phyloP scores from a whole-genome alignment of 345 rosid genomes.

The Pseudoturritis turrita region DNA sequence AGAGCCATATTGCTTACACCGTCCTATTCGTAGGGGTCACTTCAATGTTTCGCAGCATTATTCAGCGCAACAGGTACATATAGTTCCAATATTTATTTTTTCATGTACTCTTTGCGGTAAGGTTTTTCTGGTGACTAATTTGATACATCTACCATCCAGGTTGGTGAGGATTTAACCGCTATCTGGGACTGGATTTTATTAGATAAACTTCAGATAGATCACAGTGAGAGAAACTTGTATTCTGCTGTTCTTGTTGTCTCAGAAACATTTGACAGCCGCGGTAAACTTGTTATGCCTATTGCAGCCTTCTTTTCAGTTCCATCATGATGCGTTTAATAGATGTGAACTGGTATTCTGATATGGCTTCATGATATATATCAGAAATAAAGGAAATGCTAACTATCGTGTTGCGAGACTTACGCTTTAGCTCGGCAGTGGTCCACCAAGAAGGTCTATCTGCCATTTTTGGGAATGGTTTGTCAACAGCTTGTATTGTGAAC shows the following conservation, averaged over 20 bases:
- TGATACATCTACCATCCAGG: slow-evolving; percentile 41
- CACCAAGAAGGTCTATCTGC: slow-evolving; percentile 99
- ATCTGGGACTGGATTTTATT: slow-evolving; percentile 88
- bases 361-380: slow-evolving; percentile 34
- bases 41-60: slow-evolving; percentile 77
- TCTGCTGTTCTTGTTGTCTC: slow-evolving; percentile 84
- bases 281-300: slow-evolving; percentile 36
- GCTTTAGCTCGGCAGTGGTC: slow-evolving; percentile 78
- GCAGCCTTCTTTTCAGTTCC: background rate
- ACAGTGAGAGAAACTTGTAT: slow-evolving; percentile 60
- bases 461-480: slow-evolving; percentile 86
- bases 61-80: slow-evolving; percentile 72
- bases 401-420: slow-evolving; percentile 64
- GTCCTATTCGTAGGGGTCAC: slow-evolving; percentile 92
- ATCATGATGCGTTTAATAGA: background rate
- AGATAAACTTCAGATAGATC: slow-evolving; percentile 62
- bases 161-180: slow-evolving; percentile 69
- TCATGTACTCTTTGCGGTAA: background rate
- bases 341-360: slow-evolving; percentile 7
- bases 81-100: background rate
- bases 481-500: slow-evolving; percentile 87
- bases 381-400: slow-evolving; percentile 86
- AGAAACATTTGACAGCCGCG: slow-evolving; percentile 79
- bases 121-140: background rate
- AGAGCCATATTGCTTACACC: slow-evolving; percentile 73